Evolutionary conservation across 768 basidiomycete species (phyloP), one percentile per base, ranked within the genome.

Genomic region (Pleurotus platypus): DNA sequence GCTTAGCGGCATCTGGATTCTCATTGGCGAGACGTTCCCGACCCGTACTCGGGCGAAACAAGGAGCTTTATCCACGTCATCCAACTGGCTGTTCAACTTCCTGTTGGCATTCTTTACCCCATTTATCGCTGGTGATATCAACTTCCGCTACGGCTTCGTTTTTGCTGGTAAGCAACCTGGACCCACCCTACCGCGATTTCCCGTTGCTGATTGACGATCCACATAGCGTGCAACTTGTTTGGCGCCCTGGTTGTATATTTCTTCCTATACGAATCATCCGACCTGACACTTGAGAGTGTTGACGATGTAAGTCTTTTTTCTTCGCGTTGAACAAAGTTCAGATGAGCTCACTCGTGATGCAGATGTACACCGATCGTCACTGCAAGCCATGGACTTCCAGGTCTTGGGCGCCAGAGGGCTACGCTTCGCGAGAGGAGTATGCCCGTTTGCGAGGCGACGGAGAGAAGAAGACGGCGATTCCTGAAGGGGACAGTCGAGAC

Each of bases 61-160:
- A 66, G 86, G 81, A 4, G 81, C 85, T 38, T 68, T 91, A 40
- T 77, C 86, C 1, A 87, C 85, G 1, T 78, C 84, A 0, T 70
- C 75, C 30, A 89, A 87, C 68, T 89, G 86, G 81, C 67, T 80
- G 2, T 88, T 81, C 81, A 86, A 87, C 66, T 87, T 87, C 75
- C 72, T 87, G 38, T 71, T 89, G 55, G 86, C 85, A 0, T 90
- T 89, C 78, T 88, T 88, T 73, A 89, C 87, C n/a, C 86, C 88
- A 0, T 87, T 88, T 69, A 89, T 90, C 64, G 74, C 73, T 2
- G 66, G 58, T 16, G 72, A 76, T 11, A 89, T 89, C 63, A 48
- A 67, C 7, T 90, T 81, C 70, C 69, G 74, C 37, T 89, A 86
- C 67, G 88, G 89, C 3, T 90, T 83, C 66, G 75, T 90, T 39